Evolutionary conservation across 306 rosid genomes (phyloP), one percentile per base, ranked within the genome.

Genomic region (Nissolia schottii): DNA sequence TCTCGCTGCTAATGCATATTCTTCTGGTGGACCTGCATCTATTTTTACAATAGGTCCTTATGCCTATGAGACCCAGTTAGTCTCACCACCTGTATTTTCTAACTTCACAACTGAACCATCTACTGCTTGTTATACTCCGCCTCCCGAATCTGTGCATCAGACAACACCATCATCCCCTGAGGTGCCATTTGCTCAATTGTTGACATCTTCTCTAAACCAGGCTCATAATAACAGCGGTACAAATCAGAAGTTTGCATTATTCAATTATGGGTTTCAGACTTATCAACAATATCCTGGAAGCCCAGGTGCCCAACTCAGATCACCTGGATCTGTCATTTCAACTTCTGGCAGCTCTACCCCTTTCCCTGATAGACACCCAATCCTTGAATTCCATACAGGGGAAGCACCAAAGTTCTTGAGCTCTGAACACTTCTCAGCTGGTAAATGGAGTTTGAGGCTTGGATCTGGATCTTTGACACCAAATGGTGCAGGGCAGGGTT

Each of bases 111-210:
- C 93, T 25, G 93, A 90, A 82, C 96, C 96, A 38, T 85, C 91
- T 24, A 90, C 96, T 18, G 96, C 93, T 79, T 83, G 91, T 35
- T 87, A 76, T 74, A 90, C 96, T 55, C 96, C 96, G n/a, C 96
- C 96, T 55, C 87, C 93, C 0, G 96, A 90, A 77, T 86, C 93
- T 51, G 82, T 87, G 80, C 96, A 87, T 20, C 64, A 80, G 82
- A 90, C 96, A 51, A 84, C 96, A 38, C 93, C 96, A 64, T 86
- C 96, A 65, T 90, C 93, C 67, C 93, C 96, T 68, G 93, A 90
- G 83, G 96, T 88, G 57, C 96, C 96, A 43, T 90, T 86, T 83
- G 96, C 93, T 80, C 90, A 86, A 78, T 85, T 90, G 79, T 54
- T 90, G 81, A 56, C 89, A 6, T 87, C 93, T 76, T 84, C 91